These are phyloP conservation scores for Diversispora eburnea DNA, from an alignment of 192 early-diverging fungal species.

Conservation along the genomic window DNA sequence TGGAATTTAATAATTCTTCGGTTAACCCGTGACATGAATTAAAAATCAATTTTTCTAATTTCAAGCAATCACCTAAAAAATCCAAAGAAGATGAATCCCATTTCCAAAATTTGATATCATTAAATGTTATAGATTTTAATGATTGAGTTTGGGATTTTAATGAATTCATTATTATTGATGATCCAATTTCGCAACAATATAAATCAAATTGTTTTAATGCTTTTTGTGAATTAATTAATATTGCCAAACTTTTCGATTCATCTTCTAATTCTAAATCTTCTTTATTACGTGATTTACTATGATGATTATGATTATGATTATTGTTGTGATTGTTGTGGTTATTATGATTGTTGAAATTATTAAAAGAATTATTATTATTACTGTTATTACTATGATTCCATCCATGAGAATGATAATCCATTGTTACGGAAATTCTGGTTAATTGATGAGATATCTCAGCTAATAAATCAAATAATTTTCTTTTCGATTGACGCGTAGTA, in stretches of 20 bases:
- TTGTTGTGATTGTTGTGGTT: no score
- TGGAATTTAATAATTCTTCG: conserved; percentile 6
- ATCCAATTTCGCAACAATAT: not conserved
- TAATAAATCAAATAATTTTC: conserved; percentile 18
- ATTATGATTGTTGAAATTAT: no score
- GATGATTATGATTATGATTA: not conserved
- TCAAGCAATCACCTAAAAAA: not conserved
- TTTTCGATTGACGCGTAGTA: conserved; percentile 19
- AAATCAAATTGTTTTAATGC: conserved; percentile 18
- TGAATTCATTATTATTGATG: not conserved
- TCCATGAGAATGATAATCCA: not conserved
- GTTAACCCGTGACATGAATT: conserved; percentile 5
- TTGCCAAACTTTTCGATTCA: conserved; percentile 21
- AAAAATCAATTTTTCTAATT: not conserved
- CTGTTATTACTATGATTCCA: not conserved
- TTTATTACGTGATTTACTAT: not conserved
- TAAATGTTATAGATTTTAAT: conserved; percentile 2
- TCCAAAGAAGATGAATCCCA: conserved; percentile 5
- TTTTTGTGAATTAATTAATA: not conserved
- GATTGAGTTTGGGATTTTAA: conserved; percentile 11
- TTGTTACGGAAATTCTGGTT: not conserved
- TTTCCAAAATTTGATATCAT: not conserved
- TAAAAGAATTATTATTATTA: no score
- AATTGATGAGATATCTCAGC: not conserved
- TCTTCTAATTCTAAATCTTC: conserved; percentile 12